Evolutionary conservation across 345 rosid genomes (phyloP).

Genomic region (Populus euphratica): DNA sequence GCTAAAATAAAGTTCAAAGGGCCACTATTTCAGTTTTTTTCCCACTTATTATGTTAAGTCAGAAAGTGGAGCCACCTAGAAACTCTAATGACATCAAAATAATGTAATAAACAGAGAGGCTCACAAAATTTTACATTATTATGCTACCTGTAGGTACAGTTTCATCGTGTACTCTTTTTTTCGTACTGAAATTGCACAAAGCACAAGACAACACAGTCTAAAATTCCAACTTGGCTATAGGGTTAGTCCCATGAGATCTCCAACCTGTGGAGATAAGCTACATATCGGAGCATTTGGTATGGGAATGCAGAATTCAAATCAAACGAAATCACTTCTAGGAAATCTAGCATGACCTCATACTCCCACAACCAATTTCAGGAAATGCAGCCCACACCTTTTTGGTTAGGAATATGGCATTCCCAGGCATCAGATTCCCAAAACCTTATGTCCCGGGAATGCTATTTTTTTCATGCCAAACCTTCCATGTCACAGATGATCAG

Average conservation of each 20-base stretch:
- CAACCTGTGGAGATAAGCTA: neutral
- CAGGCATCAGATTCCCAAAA: too few species aligned
- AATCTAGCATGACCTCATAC: too few species aligned
- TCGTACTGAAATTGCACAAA: neutral
- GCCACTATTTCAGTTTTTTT: neutral
- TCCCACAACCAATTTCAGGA: too few species aligned
- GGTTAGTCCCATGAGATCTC: neutral
- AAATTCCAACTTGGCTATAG: neutral
- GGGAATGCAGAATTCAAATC: too few species aligned
- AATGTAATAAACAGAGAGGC: neutral
- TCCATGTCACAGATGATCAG: neutral
- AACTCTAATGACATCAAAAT: neutral
- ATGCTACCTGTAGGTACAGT: neutral
- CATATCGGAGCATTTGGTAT: too few species aligned
- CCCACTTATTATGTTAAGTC: neutral
- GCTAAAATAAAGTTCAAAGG: neutral
- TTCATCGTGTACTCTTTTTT: neutral
- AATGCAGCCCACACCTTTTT: too few species aligned
- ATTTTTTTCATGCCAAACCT: too few species aligned
- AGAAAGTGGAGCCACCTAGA: neutral
- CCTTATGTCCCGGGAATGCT: too few species aligned
- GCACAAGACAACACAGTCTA: neutral
- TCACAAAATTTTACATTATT: neutral
- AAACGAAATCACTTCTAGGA: too few species aligned
- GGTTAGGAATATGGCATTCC: too few species aligned